Evolutionary conservation across 257 asterid species (phyloP), one percentile per base, ranked within the genome.

Genomic region (Verbascum thapsus): DNA sequence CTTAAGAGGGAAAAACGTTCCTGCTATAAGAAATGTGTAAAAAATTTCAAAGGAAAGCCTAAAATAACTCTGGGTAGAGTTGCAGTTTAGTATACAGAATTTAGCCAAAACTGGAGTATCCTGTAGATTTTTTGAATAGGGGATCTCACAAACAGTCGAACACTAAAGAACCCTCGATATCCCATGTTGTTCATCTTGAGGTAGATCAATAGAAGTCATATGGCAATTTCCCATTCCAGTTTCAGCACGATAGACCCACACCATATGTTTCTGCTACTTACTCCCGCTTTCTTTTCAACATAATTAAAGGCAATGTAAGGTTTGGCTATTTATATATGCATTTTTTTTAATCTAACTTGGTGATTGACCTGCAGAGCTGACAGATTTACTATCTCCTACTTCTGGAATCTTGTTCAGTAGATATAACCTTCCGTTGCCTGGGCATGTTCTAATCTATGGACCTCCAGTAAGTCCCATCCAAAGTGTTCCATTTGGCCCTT

Each of bases 361-460:
- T 71, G 50, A 47, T 59, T 70, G 51, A 66, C 68, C 61, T 82
- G 78, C 81, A 87, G 95, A 96, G 77, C 74, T 92, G 85, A 77
- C 65, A 52, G 78, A 79, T 63, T 76, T 85, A 63, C 70, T 92
- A 45, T 87, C 95, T 71, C 83, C 81, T 61, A 42, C 80, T 71
- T 83, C 84, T 80, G 92, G 80, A 68, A 63, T 70, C 75, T 66
- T 82, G 74, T 76, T 78, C 73, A 79, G 83, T 64, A 80, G 63
- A 56, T 83, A 79, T 71, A 69, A 79, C 67, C 88, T 89, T 70
- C 97, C 96, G 6, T 70, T 84, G 70, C 96, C 99, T 41, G 99
- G 99, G 73, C 96, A 92, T 78, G 77, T 87, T 72, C 84, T 92
- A 48, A 85, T 92, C 48, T 83, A 75, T 57, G 99, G 99, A 51